Evolutionary conservation across 495 filamentous ascomycete species (phyloP).

Genomic region (Xylaria telfairii): DNA sequence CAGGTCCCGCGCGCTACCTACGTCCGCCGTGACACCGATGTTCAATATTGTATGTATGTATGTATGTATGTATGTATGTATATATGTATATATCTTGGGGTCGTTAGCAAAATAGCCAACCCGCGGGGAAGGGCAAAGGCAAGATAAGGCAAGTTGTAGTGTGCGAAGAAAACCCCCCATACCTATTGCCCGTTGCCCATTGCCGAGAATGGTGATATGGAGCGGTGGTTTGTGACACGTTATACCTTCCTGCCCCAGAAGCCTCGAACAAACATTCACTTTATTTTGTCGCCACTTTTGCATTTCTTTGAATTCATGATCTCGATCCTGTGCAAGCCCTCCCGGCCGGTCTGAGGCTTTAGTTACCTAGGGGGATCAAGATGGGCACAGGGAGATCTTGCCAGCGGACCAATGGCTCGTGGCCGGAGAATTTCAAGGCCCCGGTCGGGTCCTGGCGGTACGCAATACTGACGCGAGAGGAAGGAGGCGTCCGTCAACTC

Average conservation of each 20-base stretch:
- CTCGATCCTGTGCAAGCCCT: background rate
- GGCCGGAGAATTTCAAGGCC: constrained; percentile 18
- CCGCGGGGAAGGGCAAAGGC: background rate
- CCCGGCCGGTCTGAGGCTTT: background rate
- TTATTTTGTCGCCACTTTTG: background rate
- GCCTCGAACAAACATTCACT: background rate
- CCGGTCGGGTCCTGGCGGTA: background rate
- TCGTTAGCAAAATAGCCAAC: background rate
- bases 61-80: no score
- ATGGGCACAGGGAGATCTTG: constrained; percentile 2
- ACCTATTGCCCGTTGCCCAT: background rate
- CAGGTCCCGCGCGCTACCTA: constrained; percentile 17
- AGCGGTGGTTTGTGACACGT: background rate
- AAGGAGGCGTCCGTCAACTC: constrained; percentile 19
- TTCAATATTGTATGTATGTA: constrained; percentile 13
- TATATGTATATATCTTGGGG: no score
- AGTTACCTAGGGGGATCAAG: background rate
- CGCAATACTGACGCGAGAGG: constrained; percentile 11
- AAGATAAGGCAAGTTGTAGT: constrained; percentile 10
- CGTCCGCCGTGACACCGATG: background rate
- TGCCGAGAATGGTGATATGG: background rate
- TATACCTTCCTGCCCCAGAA: background rate
- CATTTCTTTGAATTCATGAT: background rate
- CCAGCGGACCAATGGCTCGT: constrained; percentile 6
- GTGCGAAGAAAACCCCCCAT: background rate